Evolutionary conservation across 257 asterid genomes (phyloP).

Genomic region (Plantago elongata): DNA sequence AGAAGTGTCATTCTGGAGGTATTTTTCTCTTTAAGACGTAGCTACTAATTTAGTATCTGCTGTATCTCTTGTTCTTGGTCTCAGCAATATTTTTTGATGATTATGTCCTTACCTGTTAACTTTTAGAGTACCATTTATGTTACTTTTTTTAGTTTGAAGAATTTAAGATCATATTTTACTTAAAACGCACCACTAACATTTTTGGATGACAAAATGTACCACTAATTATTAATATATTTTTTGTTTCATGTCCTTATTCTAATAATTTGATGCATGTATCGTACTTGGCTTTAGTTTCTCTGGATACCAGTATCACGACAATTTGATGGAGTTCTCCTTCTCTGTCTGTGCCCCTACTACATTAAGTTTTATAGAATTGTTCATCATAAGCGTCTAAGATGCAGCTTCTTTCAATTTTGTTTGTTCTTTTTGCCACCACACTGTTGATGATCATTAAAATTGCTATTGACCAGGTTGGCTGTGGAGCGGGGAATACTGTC

Average conservation of each 20-base stretch:
- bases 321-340: no score
- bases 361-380: no score
- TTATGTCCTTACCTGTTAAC: not conserved
- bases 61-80: slow-evolving; percentile 2
- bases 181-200: not conserved
- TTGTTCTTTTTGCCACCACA: no score
- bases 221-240: no score
- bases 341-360: no score
- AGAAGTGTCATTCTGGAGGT: slow-evolving; percentile 74
- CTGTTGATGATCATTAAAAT: slow-evolving; percentile 12
- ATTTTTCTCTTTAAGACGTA: slow-evolving; percentile 20
- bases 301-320: no score
- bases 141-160: slow-evolving; percentile 2
- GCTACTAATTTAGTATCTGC: slow-evolving; percentile 4
- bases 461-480: slow-evolving; percentile 67
- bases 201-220: no score
- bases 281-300: no score
- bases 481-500: slow-evolving; percentile 94
- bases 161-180: slow-evolving; percentile 7
- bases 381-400: no score
- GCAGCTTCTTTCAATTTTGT: no score
- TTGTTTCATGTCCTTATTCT: no score
- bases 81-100: slow-evolving; percentile 1
- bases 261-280: no score
- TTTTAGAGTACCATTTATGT: not conserved